Evolutionary conservation across 345 rosid species (phyloP), one percentile per base, ranked within the genome.

Genomic region (Camelina laxa): DNA sequence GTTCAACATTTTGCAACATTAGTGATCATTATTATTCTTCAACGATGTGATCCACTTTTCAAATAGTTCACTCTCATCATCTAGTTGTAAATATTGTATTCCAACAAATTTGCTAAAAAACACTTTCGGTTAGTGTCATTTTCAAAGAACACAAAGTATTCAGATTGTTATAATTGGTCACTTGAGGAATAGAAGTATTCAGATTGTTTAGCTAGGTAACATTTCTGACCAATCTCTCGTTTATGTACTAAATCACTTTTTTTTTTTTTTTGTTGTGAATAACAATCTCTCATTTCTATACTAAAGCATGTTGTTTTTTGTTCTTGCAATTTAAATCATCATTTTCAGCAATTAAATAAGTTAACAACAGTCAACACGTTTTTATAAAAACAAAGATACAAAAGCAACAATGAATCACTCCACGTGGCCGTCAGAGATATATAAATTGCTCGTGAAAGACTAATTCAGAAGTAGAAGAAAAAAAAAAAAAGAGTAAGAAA

Each of bases 31-130:
- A 8, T 53, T 53, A 7, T 7, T 54, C 36, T 54, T 54, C 16
- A 55, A 13, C 24, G 39, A 39, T 68, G 38, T 54, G 12, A 6
- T 38, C 48, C 39, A 53, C 16, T 55, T 55, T 56, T 22, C 2
- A 55, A 24, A 55, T 41, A 68, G 60, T 19, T 68, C 16, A 39
- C 42, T 39, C 39, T 68, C 11, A 22, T 68, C 11, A 22, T 8
- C 39, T 0, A 27, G 20, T 15, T 22, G 38, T 38, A 53, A 33
- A 7, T 33, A 39, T 39, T 16, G 42, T 39, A 22, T n/a, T 51
- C 49, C 35, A 67, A 51, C 49, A 22, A 19, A 51, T 4, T 36
- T 49, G 48, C 48, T 19, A 35, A 13, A 35, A 13, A 65, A 22
- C 4, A 47, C 31, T 53, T 55, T 24, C 2, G 19, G 19, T 5